Percentiles rank a stretch among this genome's conserved stretches.
These are phyloP conservation scores for Styphnolobium japonicum DNA, from an alignment of 306 rosid species.

Conservation along the genomic window DNA sequence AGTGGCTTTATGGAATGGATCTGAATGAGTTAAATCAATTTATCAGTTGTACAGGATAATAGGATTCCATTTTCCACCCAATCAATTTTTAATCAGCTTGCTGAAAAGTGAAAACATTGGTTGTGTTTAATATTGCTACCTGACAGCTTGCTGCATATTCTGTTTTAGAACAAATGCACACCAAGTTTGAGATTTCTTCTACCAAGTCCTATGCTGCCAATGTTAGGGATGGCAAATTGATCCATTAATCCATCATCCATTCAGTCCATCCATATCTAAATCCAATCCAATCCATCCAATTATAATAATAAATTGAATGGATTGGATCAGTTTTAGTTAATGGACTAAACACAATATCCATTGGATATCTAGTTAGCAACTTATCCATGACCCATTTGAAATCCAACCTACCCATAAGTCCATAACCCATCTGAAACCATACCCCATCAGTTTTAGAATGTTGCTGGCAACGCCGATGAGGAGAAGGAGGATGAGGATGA, in stretches of 20 bases:
- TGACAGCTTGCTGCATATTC: background rate
- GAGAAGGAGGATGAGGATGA: conserved; percentile 52
- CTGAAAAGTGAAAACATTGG: background rate
- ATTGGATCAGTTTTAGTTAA: too few relatives aligned
- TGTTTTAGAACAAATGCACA: background rate
- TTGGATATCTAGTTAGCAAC: too few relatives aligned
- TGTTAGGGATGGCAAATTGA: too few relatives aligned
- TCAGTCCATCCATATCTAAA: too few relatives aligned
- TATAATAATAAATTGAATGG: too few relatives aligned
- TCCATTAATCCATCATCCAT: too few relatives aligned
- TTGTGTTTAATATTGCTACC: background rate
- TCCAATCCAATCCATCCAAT: too few relatives aligned
- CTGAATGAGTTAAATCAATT: background rate
- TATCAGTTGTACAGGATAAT: background rate
- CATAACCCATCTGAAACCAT: too few relatives aligned
- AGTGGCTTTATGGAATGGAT: background rate
- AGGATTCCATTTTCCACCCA: background rate
- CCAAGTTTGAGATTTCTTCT: background rate
- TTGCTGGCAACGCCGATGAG: conserved; percentile 51
- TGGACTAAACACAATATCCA: too few relatives aligned
- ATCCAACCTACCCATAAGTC: too few relatives aligned
- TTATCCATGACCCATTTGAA: too few relatives aligned
- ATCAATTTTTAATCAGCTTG: background rate
- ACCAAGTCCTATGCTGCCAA: background rate
- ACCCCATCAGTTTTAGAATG: too few relatives aligned